Evolutionary conservation across 2,329 filamentous ascomycete species (phyloP), one percentile per base, ranked within the genome.

Genomic region (Massarina eburnea): DNA sequence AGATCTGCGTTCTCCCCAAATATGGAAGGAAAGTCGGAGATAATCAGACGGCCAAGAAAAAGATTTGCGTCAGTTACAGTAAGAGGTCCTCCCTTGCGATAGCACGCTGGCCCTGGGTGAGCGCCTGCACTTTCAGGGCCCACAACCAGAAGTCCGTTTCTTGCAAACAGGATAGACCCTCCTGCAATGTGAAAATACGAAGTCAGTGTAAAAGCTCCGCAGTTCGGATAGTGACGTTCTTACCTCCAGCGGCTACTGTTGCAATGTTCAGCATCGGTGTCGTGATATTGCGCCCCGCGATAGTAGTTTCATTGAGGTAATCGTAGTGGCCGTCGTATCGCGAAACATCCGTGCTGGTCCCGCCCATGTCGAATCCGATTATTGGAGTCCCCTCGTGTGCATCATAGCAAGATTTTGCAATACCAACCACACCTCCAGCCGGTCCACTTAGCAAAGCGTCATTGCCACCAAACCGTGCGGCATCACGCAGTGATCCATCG

Each of bases 11-110:
- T 85, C 62, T 87, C 84, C 32, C 91, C 91, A 59, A 96, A 95
- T 46, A 96, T 95, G 64, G 89, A 90, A 0, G 90, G 90, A 62
- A 95, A 95, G 74, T 91, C 92, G 46, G 91, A 87, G 0, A 90
- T 89, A 2, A 95, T 71, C 3, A 96, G 76, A 27, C 90, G 80
- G 0, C 90, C 89, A 0, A 95, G 80, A 58, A 88, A 88, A 7
- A 95, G 71, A 56, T 95, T 95, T 3, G 90, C 90, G 65, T 95
- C 90, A 0, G 90, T 95, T 6, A 95, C 89, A 0, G 90, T 91
- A 1, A 90, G 78, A 4, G 90, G 90, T 0, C 90, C 90, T 0
- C 86, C 88, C 68, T 95, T 95, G 26, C 89, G 80, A 69, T 95
- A 95, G 57, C 90, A 95, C 0, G 88, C 88, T 6, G 90, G 90